Evolutionary conservation across 2,329 filamentous ascomycete species (phyloP).

Genomic region (Xylariaceae sp.): DNA sequence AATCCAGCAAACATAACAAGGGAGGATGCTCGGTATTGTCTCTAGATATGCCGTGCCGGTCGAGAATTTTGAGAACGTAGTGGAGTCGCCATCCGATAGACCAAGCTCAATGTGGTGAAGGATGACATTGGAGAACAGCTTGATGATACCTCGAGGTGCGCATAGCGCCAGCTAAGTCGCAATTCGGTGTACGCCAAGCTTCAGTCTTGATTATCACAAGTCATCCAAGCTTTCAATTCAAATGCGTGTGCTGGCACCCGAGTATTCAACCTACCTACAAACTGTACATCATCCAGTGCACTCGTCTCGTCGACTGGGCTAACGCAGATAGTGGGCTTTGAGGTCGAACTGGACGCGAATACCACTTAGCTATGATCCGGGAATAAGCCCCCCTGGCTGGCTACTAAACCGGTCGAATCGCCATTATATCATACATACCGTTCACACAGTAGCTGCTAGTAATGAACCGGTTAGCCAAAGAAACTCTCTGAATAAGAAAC

Average conservation of each 20-base stretch:
- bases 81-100: neutral
- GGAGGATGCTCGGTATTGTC: neutral
- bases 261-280: neutral
- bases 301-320: too few species aligned
- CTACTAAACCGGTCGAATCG: too few species aligned
- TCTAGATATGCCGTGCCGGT: neutral
- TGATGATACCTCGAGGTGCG: neutral
- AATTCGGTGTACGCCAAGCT: neutral
- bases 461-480: too few species aligned
- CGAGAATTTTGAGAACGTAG: neutral
- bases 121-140: neutral
- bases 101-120: neutral
- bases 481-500: too few species aligned
- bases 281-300: too few species aligned
- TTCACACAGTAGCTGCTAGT: too few species aligned
- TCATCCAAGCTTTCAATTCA: too few species aligned
- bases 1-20: neutral
- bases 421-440: too few species aligned
- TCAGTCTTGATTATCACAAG: neutral
- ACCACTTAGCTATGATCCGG: too few species aligned
- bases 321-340: too few species aligned
- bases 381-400: too few species aligned
- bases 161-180: neutral
- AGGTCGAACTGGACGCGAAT: too few species aligned
- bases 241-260: neutral